Evolutionary conservation across 257 asterid genomes (phyloP), one percentile per base, ranked within the genome.

Genomic region (Penstemon barbatus): DNA sequence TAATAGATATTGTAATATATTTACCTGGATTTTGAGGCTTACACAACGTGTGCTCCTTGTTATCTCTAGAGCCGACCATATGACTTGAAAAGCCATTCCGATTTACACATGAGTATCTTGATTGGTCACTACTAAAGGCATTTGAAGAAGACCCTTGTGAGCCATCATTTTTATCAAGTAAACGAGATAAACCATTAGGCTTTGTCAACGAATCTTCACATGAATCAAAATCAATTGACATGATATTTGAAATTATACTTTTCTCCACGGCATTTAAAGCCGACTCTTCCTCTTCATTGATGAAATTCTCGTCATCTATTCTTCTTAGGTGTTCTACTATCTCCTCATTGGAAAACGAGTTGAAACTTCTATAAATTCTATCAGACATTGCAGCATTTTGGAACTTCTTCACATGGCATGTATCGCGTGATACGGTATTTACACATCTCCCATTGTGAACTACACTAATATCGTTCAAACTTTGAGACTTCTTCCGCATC

Each of bases 251-350:
- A 69, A 87, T 83, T 68, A 87, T 86, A 78, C 88, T 81, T 74
- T 84, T 87, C 83, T 87, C 87, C 61, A 81, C 89, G 63, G 86
- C 89, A 82, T 80, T 83, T 65, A 83, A 79, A 57, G 76, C 84
- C 68, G 96, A 76, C 53, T 68, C 81, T 61, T 87, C 87, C 71
- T 73, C 87, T 61, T 78, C 88, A 86, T 82, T 84, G 61, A 72
- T 74, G 73, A 71, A 70, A 65, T 77, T 77, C 55, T 74, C 89
- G 74, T 78, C 89, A 73, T 76, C 87, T 71, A 89, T 82, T 80
- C 99, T 87, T 54, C 96, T 88, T 61, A 93, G 77, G 82, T 90
- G 96, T 80, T 93, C 96, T 51, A 90, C 96, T 80, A 93, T 87
- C 80, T 93, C 99, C 82, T 93, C 97, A 79, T 87, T 88, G 73